A percentile compares a stretch with the other conserved stretches of the same genome.
Evolutionary conservation across 345 rosid genomes (phyloP).

Genomic region (Pistacia integerrima): DNA sequence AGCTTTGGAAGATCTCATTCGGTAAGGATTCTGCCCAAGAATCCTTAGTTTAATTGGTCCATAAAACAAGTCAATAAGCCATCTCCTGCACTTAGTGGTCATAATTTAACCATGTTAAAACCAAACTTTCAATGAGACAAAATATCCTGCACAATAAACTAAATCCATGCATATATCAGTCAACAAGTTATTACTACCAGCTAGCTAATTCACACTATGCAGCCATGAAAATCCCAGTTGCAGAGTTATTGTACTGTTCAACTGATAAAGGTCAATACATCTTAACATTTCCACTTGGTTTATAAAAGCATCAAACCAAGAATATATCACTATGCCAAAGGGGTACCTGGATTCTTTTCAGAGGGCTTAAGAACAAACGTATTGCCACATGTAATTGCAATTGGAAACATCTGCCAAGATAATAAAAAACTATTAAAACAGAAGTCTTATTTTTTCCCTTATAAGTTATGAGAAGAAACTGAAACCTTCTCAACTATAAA

Average conservation of each 20-base stretch:
- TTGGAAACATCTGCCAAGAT: conserved; percentile 45
- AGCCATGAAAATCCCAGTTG: neutral
- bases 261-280: neutral
- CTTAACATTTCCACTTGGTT: neutral
- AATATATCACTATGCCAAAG: conserved; percentile 6
- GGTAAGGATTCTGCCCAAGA: neutral
- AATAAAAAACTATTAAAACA: neutral
- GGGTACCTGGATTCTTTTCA: conserved; percentile 43
- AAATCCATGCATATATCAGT: neutral
- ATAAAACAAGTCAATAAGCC: neutral
- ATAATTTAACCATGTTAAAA: neutral
- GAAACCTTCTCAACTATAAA: neutral
- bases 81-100: neutral
- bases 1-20: neutral
- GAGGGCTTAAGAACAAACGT: conserved; percentile 49
- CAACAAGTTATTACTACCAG: neutral
- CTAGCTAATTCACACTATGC: conserved; percentile 1
- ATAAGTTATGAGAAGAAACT: neutral
- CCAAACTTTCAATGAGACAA: neutral
- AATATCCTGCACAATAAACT: neutral
- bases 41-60: neutral
- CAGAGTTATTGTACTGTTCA: neutral
- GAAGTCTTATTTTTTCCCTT: neutral
- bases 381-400: conserved; percentile 48
- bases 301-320: conserved; percentile 1